A percentile compares a stretch with the other conserved stretches of the same genome.
Conservation (phyloP, 371 early-diverging fungal species). For the Circinella umbellata region DNA sequence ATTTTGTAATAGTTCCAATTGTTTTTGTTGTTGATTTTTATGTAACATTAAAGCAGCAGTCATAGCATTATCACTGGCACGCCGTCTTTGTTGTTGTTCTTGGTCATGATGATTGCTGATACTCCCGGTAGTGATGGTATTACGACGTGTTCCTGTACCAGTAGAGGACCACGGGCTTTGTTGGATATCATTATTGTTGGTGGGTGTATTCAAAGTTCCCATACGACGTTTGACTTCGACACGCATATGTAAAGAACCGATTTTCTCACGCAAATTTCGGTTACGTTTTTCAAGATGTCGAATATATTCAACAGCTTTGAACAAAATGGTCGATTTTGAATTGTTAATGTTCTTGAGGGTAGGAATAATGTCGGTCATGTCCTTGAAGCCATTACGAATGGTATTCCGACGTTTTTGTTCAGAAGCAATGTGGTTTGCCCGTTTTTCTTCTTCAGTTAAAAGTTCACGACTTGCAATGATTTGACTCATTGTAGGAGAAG, state of each 20-base stretch:
- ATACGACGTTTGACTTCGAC: conserved; percentile 39
- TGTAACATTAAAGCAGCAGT: conserved; percentile 47
- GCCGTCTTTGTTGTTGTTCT: neutral
- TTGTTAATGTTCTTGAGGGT: conserved; percentile 58
- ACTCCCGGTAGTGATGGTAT: conserved; percentile 14
- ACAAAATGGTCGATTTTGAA: conserved; percentile 60
- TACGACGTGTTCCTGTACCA: neutral
- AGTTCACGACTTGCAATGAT: conserved; percentile 31
- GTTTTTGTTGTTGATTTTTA: conserved; percentile 43
- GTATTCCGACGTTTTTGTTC: conserved; percentile 90
- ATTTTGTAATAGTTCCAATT: conserved; percentile 17
- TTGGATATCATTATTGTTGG: neutral
- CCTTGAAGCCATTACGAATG: conserved; percentile 85
- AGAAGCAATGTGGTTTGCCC: conserved; percentile 47
- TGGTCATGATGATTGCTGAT: too few relatives aligned
- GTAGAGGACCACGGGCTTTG: neutral
- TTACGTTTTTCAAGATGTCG: conserved; percentile 53
- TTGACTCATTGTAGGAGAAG: neutral
- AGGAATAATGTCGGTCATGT: conserved; percentile 82
- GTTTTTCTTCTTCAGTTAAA: conserved; percentile 85
- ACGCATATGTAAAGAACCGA: conserved; percentile 55
- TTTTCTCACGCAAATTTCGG: conserved; percentile 56
- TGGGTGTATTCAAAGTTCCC: conserved; percentile 18
- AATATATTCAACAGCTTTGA: conserved; percentile 59
- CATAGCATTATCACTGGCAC: conserved; percentile 19